phyloP scores from a whole-genome alignment of 2,329 filamentous ascomycete species.

The Aspergillus udagawae region DNA sequence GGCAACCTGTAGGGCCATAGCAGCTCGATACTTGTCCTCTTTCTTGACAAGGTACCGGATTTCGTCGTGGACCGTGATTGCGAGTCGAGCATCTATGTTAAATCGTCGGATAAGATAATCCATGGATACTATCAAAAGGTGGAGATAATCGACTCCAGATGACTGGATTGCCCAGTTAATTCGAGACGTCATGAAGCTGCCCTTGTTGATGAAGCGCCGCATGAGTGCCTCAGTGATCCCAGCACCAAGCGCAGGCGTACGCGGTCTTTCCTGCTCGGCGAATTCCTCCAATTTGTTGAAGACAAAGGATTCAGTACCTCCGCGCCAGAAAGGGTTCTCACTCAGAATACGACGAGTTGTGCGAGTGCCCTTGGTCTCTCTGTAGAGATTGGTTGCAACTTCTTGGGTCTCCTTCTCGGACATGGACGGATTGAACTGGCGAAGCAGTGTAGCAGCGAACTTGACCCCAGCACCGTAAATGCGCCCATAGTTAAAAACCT shows the following conservation, averaged over 20 bases:
- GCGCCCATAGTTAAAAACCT: constrained; percentile 97
- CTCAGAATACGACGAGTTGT: constrained; percentile 69
- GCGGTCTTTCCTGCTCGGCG: constrained; percentile 85
- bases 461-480: constrained; percentile 97
- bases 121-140: constrained; percentile 90
- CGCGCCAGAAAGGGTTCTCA: constrained; percentile 83
- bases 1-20: constrained; percentile 87
- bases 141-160: constrained; percentile 93
- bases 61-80: constrained; percentile 96
- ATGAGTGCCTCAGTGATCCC: constrained; percentile 96
- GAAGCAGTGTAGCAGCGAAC: constrained; percentile 82
- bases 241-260: constrained; percentile 87
- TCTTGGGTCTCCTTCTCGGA: constrained; percentile 73
- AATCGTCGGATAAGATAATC: constrained; percentile 85
- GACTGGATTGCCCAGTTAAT: constrained; percentile 99
- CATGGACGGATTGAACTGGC: constrained; percentile 86
- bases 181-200: constrained; percentile 88
- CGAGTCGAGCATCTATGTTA: constrained; percentile 77
- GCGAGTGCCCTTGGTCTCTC: constrained; percentile 84
- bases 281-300: constrained; percentile 99
- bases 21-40: constrained; percentile 79
- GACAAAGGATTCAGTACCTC: constrained; percentile 93
- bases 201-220: constrained; percentile 79
- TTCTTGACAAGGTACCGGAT: constrained; percentile 88
- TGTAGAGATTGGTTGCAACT: constrained; percentile 77